Base-by-base conservation (phyloP, 768 basidiomycete genomes). In the Multifurca ochricompacta region DNA sequence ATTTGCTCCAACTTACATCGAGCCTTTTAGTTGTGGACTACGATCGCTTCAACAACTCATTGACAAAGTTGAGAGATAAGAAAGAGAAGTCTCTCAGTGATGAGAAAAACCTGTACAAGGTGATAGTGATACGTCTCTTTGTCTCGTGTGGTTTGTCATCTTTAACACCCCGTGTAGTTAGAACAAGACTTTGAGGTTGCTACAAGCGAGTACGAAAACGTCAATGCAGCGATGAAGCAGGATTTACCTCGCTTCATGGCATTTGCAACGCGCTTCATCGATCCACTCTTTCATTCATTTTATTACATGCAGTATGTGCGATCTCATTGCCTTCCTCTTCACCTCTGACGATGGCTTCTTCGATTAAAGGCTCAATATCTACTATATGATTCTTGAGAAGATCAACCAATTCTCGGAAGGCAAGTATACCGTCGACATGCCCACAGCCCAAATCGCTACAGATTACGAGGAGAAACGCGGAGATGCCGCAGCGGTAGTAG, bases 31-130 rank as follows among this genome's bases (percentile, higher is more conserved):
- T 76, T 97, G 74, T 86, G 23, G 96, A 99, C 70, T 99, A 84
- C 62, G 96, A 99, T 73, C 86, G 96, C 46, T 89, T 82, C 77
- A 98, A 97, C 70, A 97, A 96, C 65, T 91, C 91, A 18, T 72
- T 97, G 60, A 92, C 85, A 53, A 98, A 99, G 70, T 75, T 98
- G 54, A 77, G 96, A 54, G 95, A 99, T 68, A 99, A 99, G 80
- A 95, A 97, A 72, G 95, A 99, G 66, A 99, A 97, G 72, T 84
- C 88, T 18, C 71, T 98, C 60, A 91, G 74, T 62, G 95, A 98
- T 64, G 95, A 98, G 77, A 96, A 97, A 79, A 91, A 94, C 65
- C 65, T 95, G 58, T 96, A 95, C 81, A 96, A 95, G 77, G 91
- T 87, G 53, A 21, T 18, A 32, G 32, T 36, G 31, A 3, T 13